These are phyloP conservation scores for Ceratocystis smalleyi DNA, from an alignment of 2,329 filamentous ascomycete species.

Conservation along the genomic window DNA sequence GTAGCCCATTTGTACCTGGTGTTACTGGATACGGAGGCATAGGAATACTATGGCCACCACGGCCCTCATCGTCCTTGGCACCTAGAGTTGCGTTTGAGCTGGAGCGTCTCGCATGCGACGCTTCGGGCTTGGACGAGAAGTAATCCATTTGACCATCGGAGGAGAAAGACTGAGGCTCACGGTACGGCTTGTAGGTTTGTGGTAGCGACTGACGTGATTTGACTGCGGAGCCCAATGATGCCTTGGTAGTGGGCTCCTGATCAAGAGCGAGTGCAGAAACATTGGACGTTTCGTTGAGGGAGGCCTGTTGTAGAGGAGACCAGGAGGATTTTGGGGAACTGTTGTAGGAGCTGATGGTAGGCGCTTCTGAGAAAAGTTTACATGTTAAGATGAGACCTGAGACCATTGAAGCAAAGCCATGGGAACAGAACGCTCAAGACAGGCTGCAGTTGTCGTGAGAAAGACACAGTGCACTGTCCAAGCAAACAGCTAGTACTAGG, in stretches of 20 bases:
- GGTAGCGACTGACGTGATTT: slow-evolving; percentile 8
- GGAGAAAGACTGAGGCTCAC: slow-evolving; percentile 7
- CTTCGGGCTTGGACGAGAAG: slow-evolving; percentile 1
- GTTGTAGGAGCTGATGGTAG: slow-evolving; percentile 7
- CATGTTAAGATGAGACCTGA: slow-evolving; percentile 8
- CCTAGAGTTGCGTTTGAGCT: not conserved
- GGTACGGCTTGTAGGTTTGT: slow-evolving; percentile 15
- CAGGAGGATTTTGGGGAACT: not conserved
- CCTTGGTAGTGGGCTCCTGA: not conserved
- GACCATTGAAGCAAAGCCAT: not conserved
- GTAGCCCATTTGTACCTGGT: slow-evolving; percentile 12
- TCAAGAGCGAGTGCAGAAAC: not conserved
- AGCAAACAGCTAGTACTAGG: not conserved
- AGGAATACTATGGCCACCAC: not conserved
- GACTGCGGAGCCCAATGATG: not conserved
- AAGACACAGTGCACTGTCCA: not conserved
- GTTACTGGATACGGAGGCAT: slow-evolving; percentile 16
- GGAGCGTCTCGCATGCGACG: not conserved
- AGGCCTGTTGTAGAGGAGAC: not conserved
- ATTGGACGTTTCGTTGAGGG: not conserved
- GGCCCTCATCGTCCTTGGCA: not conserved
- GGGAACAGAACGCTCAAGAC: not conserved
- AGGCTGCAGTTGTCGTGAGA: not conserved
- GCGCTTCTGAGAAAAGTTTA: slow-evolving; percentile 7
- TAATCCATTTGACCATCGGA: slow-evolving; percentile 14